Base-by-base conservation (phyloP, 1,284 basidiomycete genomes). In the Rhodotorula sp. region DNA sequence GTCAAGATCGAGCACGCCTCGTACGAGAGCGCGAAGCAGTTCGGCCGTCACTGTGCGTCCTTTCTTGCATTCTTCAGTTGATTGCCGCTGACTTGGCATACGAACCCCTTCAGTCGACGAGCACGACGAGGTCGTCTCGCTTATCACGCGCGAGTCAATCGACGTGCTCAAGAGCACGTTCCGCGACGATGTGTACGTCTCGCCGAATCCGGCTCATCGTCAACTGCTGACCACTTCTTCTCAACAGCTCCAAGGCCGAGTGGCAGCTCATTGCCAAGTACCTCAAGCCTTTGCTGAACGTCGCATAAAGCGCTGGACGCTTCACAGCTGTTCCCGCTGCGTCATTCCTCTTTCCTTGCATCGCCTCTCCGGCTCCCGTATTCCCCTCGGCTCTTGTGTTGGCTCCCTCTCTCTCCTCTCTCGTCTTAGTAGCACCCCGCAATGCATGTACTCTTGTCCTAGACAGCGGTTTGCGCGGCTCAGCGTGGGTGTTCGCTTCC, bases 1-100 rank as follows among this genome's bases (percentile, higher is more conserved):
- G 92, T 99, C 80, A 98, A 98, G 86, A 97, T 99, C 75, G 97
- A 99, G 82, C 91, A 97, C 80, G 94, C 94, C 1, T 90, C 94
- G 8, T 95, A 99, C 83, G 92, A 98, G 83, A 91, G 91, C 52
- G 89, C 94, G 21, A 96, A 95, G 84, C 91, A 93, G 87, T 97
- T 91, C 79, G 93, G 93, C 12, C 57, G 78, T 55, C 77, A 79
- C 71, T 79, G 74, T 77, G 46, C 41, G 71, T 65, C 16, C 25
- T 23, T 17, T 23, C 48, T 34, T 17, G 8, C 12, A 7, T 54
- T 54, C 14, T 8, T 13, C 4, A 14, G 3, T 12, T 27, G 9
- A 25, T 17, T 25, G 7, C 52, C 53, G n/a, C 42, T 88, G 91
- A 69, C 92, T 93, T 82, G n/a, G 19, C 42, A 10, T 52, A 1